Percentiles rank a stretch among this genome's conserved stretches.
Evolutionary conservation across 768 basidiomycete species (phyloP).

Genomic region (Boletellus ananas): DNA sequence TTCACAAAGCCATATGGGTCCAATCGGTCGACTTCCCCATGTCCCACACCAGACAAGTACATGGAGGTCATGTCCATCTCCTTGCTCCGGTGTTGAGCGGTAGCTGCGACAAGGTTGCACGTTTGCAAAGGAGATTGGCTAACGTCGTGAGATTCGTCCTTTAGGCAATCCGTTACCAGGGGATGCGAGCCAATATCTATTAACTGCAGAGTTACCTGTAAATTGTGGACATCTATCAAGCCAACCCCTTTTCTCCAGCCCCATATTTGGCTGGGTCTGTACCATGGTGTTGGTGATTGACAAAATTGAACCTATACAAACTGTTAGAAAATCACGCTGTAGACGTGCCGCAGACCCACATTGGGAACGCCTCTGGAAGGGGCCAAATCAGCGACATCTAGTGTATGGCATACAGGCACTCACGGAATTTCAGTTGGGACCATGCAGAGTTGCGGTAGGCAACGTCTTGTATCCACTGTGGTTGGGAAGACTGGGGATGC

Average conservation of each 20-base stretch:
- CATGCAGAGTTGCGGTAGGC: constrained; percentile 87
- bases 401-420: constrained; percentile 29
- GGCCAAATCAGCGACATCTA: constrained; percentile 10
- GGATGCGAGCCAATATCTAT: neutral
- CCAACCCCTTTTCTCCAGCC: constrained; percentile 31
- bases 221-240: constrained; percentile 15
- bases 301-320: constrained; percentile 83
- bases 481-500: constrained; percentile 81
- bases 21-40: constrained; percentile 37
- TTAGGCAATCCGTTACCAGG: neutral
- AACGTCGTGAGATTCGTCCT: neutral
- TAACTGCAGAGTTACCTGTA: constrained; percentile 6
- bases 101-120: neutral
- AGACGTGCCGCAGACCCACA: constrained; percentile 43
- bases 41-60: constrained; percentile 32
- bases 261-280: constrained; percentile 80
- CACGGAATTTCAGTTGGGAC: constrained; percentile 92
- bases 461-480: constrained; percentile 79
- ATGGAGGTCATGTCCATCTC: constrained; percentile 33
- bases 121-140: neutral
- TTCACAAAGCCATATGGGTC: constrained; percentile 35
- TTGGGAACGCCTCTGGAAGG: constrained; percentile 63
- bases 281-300: constrained; percentile 86
- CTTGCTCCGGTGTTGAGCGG: constrained; percentile 16
- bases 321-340: constrained; percentile 4